Evolutionary conservation across 2,329 filamentous ascomycete species (phyloP), one percentile per base, ranked within the genome.

Genomic region (Colletotrichum sp.): DNA sequence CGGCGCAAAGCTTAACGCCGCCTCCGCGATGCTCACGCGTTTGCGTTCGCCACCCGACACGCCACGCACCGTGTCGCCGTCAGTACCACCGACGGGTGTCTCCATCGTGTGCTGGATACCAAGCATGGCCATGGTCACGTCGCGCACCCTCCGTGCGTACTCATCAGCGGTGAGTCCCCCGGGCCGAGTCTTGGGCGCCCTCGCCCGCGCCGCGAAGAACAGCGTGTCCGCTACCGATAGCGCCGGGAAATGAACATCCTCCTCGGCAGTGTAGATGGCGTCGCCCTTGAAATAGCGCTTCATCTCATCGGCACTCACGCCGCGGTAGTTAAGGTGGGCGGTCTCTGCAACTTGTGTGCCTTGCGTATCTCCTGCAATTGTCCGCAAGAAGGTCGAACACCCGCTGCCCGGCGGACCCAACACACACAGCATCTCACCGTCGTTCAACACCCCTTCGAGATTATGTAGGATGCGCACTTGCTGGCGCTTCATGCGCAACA

Each of bases 11-110:
- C 73, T 76, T 12, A 76, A 57, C 8, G 69, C 69, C 1, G 93
- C 94, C 84, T 96, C 94, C 1, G 93, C 94, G 77, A 96, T 94
- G 52, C 91, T 93, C 4, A 96, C 94, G 81, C 95, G 92, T 85
- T 96, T 95, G 70, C 92, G 88, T 81, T 94, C 92, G 55, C 92
- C 92, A 28, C 92, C 92, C 6, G 89, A 92, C 0, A 94, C 89
- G 30, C 86, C 86, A 8, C 93, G 89, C n/a, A 94, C 89, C 57
- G 92, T 89, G 77, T 94, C 92, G 15, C 68, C 72, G 80, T 86
- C 90, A 74, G 93, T 92, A 76, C 94, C 91, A 10, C 93, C 93
- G 13, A 95, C 92, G 77, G 91, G 91, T 0, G 93, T 95, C n/a
- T 90, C 87, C 57, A 93, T 84, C 0, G 93, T 94, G 79, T 95